Evolutionary conservation across 169 alveolate species (phyloP), one percentile per base, ranked within the genome.

Genomic region (Plasmodium sp.): DNA sequence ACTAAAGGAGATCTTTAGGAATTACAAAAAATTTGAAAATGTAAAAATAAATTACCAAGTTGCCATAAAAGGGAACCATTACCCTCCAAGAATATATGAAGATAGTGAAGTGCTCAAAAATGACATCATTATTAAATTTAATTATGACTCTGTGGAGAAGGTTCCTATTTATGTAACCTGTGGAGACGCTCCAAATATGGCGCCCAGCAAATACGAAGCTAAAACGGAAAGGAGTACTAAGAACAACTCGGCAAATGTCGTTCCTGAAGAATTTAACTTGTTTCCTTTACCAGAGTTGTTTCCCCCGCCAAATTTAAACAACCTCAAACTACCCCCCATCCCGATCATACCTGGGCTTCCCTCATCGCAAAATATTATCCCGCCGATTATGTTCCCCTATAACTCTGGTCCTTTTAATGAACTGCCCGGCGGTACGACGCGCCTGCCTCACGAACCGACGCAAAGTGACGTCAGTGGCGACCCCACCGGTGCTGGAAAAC

Each of bases 221-320:
- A 45, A 22, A 14, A 22, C 45, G 71, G 56, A 18, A 1, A 79
- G 31, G 45, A 16, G 10, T 39, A 48, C 41, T 82, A 82, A 56
- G 27, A 62, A 56, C 43, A 62, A 67, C 77, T 2, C 51, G 16
- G 4, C 81, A 83, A 83, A 83, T 58, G 5, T 4, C 27, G 16
- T 58, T 0, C 62, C 43, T n/a, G 67, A 75, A 1, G 71, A 86
- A 31, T 56, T 86, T 75, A 75, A 77, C 81, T 22, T 75, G 31
- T 34, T 86, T 31, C 74, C 82, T 14, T 31, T 86, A 74, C 85
- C 93, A 56, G 73, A 86, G 72, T 77, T 86, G 67, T 86, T 86
- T 86, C 16, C 83, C 33, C 86, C 84, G 0, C 71, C 93, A 43
- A 74, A 86, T 79, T 75, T 86, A 9, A 75, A 86, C 18, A 45